Conservation (phyloP, 2,329 filamentous ascomycete genomes). For the Talaromyces amestolkiae region DNA sequence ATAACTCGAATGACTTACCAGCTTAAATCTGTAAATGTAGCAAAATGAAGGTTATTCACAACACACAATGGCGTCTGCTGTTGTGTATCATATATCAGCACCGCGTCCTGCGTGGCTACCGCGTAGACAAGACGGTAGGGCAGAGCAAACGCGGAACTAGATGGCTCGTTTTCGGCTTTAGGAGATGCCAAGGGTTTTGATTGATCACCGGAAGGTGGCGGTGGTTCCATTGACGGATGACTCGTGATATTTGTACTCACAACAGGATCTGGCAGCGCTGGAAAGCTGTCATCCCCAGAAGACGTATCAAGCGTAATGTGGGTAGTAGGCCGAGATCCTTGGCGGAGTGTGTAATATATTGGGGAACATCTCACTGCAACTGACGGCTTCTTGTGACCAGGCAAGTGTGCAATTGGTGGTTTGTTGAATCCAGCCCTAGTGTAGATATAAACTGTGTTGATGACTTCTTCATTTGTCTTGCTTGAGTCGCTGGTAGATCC, state of each 20-base stretch:
- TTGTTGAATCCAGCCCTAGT: conserved; percentile 95
- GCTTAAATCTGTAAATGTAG: conserved; percentile 92
- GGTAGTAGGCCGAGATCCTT: conserved; percentile 66
- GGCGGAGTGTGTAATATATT: conserved; percentile 77
- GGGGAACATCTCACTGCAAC: conserved; percentile 95
- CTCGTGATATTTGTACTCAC: conserved; percentile 48
- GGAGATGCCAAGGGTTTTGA: conserved; percentile 54
- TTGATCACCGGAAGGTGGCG: conserved; percentile 50
- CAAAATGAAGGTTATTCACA: conserved; percentile 95
- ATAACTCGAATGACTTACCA: conserved; percentile 62
- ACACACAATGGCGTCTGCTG: conserved; percentile 90
- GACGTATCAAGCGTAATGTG: conserved; percentile 95
- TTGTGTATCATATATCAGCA: conserved; percentile 94
- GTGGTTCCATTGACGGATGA: conserved; percentile 72
- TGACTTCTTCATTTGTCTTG: conserved; percentile 78
- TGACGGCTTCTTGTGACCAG: conserved; percentile 96
- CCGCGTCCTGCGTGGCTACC: conserved; percentile 92
- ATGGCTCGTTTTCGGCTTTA: conserved; percentile 45
- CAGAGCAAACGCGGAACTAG: conserved; percentile 69
- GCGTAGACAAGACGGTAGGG: conserved; percentile 95
- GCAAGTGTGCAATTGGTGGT: conserved; percentile 88
- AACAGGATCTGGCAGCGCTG: conserved; percentile 78
- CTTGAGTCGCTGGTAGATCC: conserved; percentile 62
- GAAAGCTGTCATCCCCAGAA: conserved; percentile 78
- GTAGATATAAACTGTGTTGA: conserved; percentile 98